Evolutionary conservation across 1,284 basidiomycete genomes (phyloP), one percentile per base, ranked within the genome.

Genomic region (Cutaneotrichosporon sp.): DNA sequence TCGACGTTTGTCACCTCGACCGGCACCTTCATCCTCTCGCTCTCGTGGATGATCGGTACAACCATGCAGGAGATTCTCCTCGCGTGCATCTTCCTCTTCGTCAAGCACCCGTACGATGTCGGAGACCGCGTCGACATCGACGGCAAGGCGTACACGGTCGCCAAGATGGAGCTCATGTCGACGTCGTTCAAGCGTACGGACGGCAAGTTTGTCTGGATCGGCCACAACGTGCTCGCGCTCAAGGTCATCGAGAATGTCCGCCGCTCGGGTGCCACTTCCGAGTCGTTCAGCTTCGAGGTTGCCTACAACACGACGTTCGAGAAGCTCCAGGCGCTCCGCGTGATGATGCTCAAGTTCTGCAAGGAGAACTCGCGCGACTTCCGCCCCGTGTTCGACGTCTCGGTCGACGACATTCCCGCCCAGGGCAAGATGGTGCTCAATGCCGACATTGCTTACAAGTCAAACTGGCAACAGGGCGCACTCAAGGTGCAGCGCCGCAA

Each of bases 31-130:
- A 83, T 93, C 60, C 88, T 95, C 54, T 90, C 89, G 75, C 82
- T 94, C 51, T 91, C 89, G 63, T 95, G 92, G 92, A 86, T 95
- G 59, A 93, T 97, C 67, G 91, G 92, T 45, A 83, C 79, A 8
- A 83, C 83, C 1, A 81, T 82, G 58, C 79, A 82, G 64, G 82
- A 83, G 69, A 80, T 83, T 34, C 69, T 81, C 69, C 79, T 74
- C 70, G 75, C 80, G 68, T 76, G 74, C 77, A 90, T 93, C 69
- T 93, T 94, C 83, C 81, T 94, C 33, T 94, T 95, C 79, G 84
- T 94, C 72, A 85, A 85, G 75, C 64, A 92, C 76, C 90, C 90
- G 0, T 94, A 89, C 82, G 92, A 95, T 77, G 91, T 95, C 22
- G 91, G 91, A 54, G 93, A 97, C 79, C 81, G 87, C 43, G 84